A percentile compares a stretch with the other conserved stretches of the same genome.
Conservation (phyloP, 2,329 filamentous ascomycete species). For the Chrysoporthe puriensis region DNA sequence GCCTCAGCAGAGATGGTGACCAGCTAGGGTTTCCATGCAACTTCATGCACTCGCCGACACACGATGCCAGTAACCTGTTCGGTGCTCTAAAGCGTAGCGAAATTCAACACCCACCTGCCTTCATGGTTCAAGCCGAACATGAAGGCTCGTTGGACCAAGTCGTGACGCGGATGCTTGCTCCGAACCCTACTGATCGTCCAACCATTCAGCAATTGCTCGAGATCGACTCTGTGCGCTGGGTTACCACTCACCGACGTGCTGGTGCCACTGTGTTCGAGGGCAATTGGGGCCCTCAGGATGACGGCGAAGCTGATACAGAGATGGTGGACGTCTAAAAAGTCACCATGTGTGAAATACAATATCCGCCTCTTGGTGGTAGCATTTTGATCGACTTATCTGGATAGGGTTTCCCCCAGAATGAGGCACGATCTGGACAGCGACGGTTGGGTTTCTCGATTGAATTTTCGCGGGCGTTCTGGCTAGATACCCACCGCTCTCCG, state of each 20-base stretch:
- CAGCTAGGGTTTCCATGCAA: conserved; percentile 31
- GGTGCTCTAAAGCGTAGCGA: conserved; percentile 54
- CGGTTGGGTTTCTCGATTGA: conserved; percentile 29
- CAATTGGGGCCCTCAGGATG: conserved; percentile 83
- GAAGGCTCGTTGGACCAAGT: conserved; percentile 79
- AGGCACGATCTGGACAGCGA: conserved; percentile 30
- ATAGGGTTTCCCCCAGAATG: conserved; percentile 34
- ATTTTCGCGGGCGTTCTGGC: conserved; percentile 33
- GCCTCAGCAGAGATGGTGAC: conserved; percentile 10
- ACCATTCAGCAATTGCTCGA: conserved; percentile 73
- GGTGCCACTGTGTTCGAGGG: conserved; percentile 96
- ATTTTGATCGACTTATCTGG: conserved; percentile 39
- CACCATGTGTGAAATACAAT: conserved; percentile 31
- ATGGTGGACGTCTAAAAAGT: conserved; percentile 60
- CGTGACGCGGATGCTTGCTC: conserved; percentile 85
- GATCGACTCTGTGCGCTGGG: conserved; percentile 78
- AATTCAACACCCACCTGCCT: conserved; percentile 70
- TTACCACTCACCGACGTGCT: conserved; percentile 74
- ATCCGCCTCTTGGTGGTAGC: conserved; percentile 25
- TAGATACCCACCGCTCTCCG: conserved; percentile 31
- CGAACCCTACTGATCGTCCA: conserved; percentile 74
- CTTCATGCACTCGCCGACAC: conserved; percentile 32
- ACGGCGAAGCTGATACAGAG: conserved; percentile 55
- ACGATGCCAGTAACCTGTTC: conserved; percentile 48
- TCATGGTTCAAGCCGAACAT: conserved; percentile 82